A percentile compares a stretch with the other conserved stretches of the same genome.
These are phyloP conservation scores for Gleditsia sinensis DNA, from an alignment of 306 rosid species.

Conservation along the genomic window DNA sequence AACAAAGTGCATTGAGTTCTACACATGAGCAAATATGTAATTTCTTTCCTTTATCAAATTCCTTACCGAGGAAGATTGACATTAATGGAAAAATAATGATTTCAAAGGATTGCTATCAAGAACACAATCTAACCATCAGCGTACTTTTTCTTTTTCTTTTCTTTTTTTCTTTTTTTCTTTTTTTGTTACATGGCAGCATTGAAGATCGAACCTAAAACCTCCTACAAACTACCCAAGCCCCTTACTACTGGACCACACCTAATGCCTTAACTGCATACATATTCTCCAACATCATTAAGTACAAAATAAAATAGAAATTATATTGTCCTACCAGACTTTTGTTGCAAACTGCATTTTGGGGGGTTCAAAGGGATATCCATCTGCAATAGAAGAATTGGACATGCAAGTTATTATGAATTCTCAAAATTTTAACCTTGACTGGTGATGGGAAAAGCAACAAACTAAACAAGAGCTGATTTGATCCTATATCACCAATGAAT, in stretches of 20 bases:
- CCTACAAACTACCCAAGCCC: neutral
- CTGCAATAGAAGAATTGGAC: conserved; percentile 50
- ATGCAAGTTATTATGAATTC: conserved; percentile 5
- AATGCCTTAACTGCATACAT: neutral
- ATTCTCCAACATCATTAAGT: neutral
- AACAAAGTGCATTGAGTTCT: neutral
- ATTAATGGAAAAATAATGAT: neutral
- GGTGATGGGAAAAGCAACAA: neutral
- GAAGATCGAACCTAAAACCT: neutral
- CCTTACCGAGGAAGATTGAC: neutral
- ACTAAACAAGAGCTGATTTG: neutral
- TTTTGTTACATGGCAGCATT: too few species aligned
- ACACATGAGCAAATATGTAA: neutral
- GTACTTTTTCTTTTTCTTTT: neutral
- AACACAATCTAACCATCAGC: neutral
- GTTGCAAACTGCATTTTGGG: conserved; percentile 90
- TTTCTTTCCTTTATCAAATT: neutral
- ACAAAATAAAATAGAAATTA: neutral
- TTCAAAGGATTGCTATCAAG: neutral
- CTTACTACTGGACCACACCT: too few species aligned
- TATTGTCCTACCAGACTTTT: conserved; percentile 76
- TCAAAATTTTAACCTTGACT: neutral
- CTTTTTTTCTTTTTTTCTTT: too few species aligned
- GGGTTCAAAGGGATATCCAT: conserved; percentile 95
- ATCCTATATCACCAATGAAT: neutral